Base-by-base conservation (phyloP, 345 rosid species). In the Gossypium australe region DNA sequence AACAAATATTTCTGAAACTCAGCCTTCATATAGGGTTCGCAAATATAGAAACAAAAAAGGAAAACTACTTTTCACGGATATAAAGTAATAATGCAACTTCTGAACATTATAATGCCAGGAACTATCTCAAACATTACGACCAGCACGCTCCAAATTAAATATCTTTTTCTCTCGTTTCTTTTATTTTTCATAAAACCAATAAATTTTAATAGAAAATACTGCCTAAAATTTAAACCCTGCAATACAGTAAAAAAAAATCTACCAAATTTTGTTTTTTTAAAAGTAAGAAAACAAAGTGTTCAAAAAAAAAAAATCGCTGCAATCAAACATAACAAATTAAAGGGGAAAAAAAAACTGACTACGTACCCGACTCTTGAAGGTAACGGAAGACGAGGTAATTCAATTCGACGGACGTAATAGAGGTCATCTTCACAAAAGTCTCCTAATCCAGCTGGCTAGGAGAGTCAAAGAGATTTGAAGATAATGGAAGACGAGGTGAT, bases 351-450 rank as follows among this genome's bases (percentile, higher is more conserved):
- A 12, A 27, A 6, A 8, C n/a, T 14, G 70, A 47, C 34, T 29
- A 53, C 76, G 55, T 13, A 89, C 98, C 98, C 68, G 98, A 94
- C 72, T 92, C 98, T 67, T 89, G 94, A 84, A 94, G 93, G 78
- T 91, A 92, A 22, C 98, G 97, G 79, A 94, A 94, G 70, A 92
- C 88, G 69, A 92, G 93, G 81, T 81, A 92, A 84, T 94, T 94
- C 85, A 94, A 72, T 68, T 94, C 98, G 56, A 84, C 86, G 67
- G 98, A 92, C 73, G 92, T 89, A 38, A 92, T 84, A 22, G 93
- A 68, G 29, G 90, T 62, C 97, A 94, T 89, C 18, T 79, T 75
- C 18, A 78, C 67, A 8, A 45, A 49, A 67, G 53, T 60, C 67
- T 3, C 56, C 24, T 27, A 70, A 49, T 27, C 73, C 44, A 41